Base-by-base conservation (phyloP, 2,329 filamentous ascomycete genomes). In the Neoascochyta sp. region DNA sequence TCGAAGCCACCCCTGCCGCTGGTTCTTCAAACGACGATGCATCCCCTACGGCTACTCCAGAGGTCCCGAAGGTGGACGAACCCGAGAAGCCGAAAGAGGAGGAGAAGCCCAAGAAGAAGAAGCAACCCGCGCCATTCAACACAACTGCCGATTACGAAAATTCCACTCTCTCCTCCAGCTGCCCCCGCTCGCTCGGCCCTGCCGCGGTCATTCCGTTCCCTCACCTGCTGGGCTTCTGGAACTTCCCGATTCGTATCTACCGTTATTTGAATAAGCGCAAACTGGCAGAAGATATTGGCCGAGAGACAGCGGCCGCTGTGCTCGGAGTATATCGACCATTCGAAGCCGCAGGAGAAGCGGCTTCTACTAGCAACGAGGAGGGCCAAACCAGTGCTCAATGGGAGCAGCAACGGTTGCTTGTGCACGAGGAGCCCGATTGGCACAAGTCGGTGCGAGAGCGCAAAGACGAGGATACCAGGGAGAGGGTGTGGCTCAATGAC, bases 211-310 rank as follows among this genome's bases (percentile, higher is more conserved):
- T 98, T 37, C 71, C 77, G 22, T 85, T 94, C 62, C 90, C 90
- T 1, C 90, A 96, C 60, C 76, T 95, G 36, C 81, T 98, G 16
- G 92, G 92, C 38, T 94, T 98, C 70, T 69, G 85, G 41, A 90
- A 92, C 67, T 95, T 90, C 3, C 85, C 88, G 1, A 83, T 81
- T 44, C 82, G 92, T 38, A 73, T 96, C 39, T 84, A 83, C 55
- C 84, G 92, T 44, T 98, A 89, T 73, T 71, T 98, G 39, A 94
- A 83, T 61, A 81, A 83, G 39, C 83, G 92, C 31, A 68, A 77
- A 41, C 73, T 95, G n/a, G 90, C 90, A 42, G 90, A 98, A 56
- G 74, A 81, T 24, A 80, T 95, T 38, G 92, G 92, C 29, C 81
- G 86, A 22, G 80, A 95, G 43, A 87, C 93, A 11, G 90, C 90